Evolutionary conservation across 768 basidiomycete genomes (phyloP).

Genomic region (Mycena capillaripes): DNA sequence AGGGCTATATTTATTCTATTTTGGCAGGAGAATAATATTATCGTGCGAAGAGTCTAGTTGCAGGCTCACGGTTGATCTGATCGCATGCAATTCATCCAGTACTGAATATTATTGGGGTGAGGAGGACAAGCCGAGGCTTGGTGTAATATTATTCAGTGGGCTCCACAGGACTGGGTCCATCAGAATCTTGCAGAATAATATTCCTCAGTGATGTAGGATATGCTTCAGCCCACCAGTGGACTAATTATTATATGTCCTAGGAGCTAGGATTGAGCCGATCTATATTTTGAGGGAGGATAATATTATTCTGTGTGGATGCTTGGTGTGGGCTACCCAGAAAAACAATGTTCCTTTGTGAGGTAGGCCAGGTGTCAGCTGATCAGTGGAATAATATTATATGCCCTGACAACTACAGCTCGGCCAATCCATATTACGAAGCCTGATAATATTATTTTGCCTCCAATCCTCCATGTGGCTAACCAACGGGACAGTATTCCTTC

Average conservation of each 20-base stretch:
- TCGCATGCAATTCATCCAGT: background rate
- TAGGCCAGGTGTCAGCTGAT: background rate
- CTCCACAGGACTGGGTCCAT: background rate
- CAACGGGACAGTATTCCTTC: background rate
- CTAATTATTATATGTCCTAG: background rate
- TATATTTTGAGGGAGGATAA: background rate
- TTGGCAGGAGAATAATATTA: background rate
- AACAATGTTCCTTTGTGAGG: background rate
- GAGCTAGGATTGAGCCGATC: background rate
- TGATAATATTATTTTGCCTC: background rate
- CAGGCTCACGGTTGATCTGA: background rate
- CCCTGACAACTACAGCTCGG: background rate
- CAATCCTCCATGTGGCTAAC: background rate
- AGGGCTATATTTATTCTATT: background rate
- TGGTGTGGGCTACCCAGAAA: background rate
- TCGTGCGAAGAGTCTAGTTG: background rate
- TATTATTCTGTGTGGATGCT: background rate
- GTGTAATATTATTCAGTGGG: background rate
- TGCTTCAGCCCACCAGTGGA: background rate
- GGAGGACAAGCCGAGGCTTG: background rate
- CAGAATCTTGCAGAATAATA: background rate
- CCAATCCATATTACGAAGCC: background rate
- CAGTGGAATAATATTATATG: background rate
- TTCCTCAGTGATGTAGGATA: background rate
- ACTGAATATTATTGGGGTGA: background rate